phyloP scores from a whole-genome alignment of 2,329 filamentous ascomycete genomes.

The Cladosporium halotolerans region DNA sequence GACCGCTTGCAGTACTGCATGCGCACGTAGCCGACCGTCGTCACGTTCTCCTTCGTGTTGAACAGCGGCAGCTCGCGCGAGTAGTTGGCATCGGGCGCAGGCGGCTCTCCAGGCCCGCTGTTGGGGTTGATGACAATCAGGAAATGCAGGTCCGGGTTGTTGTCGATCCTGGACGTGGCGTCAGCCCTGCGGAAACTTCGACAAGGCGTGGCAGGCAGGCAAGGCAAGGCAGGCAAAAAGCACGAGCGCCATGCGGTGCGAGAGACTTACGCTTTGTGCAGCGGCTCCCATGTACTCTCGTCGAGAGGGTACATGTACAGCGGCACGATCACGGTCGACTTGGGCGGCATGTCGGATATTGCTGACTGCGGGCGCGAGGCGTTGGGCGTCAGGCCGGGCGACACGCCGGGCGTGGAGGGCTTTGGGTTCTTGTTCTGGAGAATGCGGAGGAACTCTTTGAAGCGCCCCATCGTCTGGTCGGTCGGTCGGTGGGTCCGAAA shows the following conservation, averaged over 20 bases:
- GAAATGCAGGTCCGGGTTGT: constrained; percentile 19
- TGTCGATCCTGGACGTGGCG: constrained; percentile 13
- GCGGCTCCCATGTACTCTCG: constrained; percentile 17
- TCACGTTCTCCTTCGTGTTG: constrained; percentile 23
- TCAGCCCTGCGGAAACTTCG: too few relatives aligned
- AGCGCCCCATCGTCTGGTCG: constrained; percentile 2
- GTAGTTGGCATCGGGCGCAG: constrained; percentile 21
- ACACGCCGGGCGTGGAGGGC: constrained; percentile 4
- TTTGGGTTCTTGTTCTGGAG: constrained; percentile 11
- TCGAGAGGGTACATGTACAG: constrained; percentile 20
- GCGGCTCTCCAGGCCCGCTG: constrained; percentile 18
- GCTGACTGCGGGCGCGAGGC: constrained; percentile 1
- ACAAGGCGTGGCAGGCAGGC: too few relatives aligned
- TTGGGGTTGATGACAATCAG: constrained; percentile 22
- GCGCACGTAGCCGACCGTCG: constrained; percentile 24
- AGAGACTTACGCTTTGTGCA: constrained; percentile 14
- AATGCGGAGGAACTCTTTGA: constrained; percentile 12
- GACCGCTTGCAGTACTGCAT: constrained; percentile 21
- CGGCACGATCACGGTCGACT: constrained; percentile 17
- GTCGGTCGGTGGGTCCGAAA: not conserved
- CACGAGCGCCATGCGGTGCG: not conserved
- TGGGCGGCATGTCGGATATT: constrained; percentile 11
- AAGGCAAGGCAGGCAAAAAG: not conserved
- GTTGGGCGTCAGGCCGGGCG: constrained; percentile 8
- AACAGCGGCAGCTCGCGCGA: constrained; percentile 22